These are phyloP conservation scores for Delonix regia DNA, from an alignment of 306 rosid species.

Conservation along the genomic window DNA sequence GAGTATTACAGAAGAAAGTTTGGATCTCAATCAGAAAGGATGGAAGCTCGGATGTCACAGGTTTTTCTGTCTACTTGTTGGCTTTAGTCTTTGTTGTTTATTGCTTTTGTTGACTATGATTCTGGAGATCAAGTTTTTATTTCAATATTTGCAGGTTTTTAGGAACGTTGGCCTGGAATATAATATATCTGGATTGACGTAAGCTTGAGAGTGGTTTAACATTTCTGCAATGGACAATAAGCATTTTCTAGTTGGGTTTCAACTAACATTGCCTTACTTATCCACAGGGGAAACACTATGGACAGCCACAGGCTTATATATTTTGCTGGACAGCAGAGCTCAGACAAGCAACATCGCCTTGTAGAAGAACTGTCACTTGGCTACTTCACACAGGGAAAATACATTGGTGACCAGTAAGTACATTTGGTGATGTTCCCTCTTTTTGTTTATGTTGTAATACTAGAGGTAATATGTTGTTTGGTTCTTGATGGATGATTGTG, in stretches of 20 bases:
- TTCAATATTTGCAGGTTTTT: conserved; percentile 58
- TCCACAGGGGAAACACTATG: conserved; percentile 81
- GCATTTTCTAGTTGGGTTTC: conserved; percentile 13
- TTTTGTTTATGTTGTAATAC: too few relatives aligned
- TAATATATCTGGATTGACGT: conserved; percentile 75
- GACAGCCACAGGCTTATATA: conserved; percentile 90
- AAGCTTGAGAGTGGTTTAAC: conserved; percentile 46
- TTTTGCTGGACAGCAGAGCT: conserved; percentile 69
- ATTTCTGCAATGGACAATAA: conserved; percentile 29
- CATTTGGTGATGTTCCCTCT: neutral
- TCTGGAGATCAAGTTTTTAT: conserved; percentile 8
- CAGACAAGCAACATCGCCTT: conserved; percentile 73
- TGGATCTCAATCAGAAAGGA: conserved; percentile 58
- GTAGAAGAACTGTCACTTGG: conserved; percentile 77
- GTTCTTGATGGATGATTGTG: neutral
- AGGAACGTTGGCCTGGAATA: conserved; percentile 55
- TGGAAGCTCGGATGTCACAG: conserved; percentile 81
- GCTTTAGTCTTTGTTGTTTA: neutral
- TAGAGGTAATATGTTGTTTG: neutral
- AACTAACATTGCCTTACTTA: conserved; percentile 23
- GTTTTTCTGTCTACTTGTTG: conserved; percentile 35
- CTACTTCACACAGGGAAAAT: conserved; percentile 84
- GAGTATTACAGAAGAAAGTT: conserved; percentile 63
- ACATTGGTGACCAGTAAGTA: conserved; percentile 77
- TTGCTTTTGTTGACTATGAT: conserved; percentile 8